Conservation (phyloP, 2,329 filamentous ascomycete species). For the Colletotrichum sp. region DNA sequence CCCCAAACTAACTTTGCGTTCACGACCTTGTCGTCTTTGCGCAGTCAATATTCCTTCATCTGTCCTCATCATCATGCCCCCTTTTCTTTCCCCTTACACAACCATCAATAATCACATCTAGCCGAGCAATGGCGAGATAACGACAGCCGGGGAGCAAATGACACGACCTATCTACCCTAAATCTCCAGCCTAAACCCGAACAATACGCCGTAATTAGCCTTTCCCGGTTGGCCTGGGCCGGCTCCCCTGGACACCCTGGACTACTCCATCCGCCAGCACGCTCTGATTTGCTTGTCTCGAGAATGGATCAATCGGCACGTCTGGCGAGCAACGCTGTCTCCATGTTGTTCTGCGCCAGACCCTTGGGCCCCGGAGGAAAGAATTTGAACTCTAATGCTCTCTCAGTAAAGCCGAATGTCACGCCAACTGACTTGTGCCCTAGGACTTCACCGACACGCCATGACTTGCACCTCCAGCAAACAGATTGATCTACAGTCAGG, state of each 20-base stretch:
- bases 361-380: slow-evolving; percentile 8
- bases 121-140: neutral
- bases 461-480: neutral
- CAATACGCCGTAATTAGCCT: slow-evolving; percentile 15
- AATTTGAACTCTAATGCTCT: slow-evolving; percentile 1
- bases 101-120: neutral
- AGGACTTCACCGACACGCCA: neutral
- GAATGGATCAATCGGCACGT: slow-evolving; percentile 18
- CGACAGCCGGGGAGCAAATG: neutral
- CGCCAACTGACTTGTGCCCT: neutral
- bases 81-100: neutral
- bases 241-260: slow-evolving; percentile 4
- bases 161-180: neutral
- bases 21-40: neutral
- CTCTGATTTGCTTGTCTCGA: slow-evolving; percentile 6
- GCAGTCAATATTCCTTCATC: neutral
- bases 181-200: neutral
- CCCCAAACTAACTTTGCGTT: neutral
- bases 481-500: neutral
- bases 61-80: too few relatives aligned
- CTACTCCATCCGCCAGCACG: neutral
- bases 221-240: slow-evolving; percentile 11
- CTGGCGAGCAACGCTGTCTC: slow-evolving; percentile 9
- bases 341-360: slow-evolving; percentile 1
- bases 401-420: neutral